A percentile compares a stretch with the other conserved stretches of the same genome.
Evolutionary conservation across 805 yeast species (phyloP).

Genomic region (Ogataea siamensis): DNA sequence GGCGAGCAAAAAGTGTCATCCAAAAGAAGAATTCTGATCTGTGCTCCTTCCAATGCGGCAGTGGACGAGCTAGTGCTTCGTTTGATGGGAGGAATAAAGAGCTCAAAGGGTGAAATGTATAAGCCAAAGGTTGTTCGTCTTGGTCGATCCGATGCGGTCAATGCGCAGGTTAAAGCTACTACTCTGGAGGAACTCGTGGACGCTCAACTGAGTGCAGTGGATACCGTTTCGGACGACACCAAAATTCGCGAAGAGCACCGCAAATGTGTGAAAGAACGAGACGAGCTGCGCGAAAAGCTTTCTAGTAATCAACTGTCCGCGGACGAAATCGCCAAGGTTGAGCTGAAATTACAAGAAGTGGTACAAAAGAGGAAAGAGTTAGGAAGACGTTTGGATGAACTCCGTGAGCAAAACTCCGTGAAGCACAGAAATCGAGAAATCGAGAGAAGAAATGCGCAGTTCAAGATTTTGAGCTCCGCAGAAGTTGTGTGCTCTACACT

Average conservation of each 20-base stretch:
- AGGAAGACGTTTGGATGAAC: slow-evolving; percentile 72
- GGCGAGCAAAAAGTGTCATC: slow-evolving; percentile 8
- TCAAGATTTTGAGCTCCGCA: slow-evolving; percentile 66
- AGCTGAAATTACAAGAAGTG: slow-evolving; percentile 52
- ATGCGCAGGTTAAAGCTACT: slow-evolving; percentile 74
- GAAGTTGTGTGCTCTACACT: slow-evolving; percentile 88
- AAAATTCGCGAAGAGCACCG: slow-evolving; percentile 50
- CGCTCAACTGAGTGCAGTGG: slow-evolving; percentile 42
- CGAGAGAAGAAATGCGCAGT: slow-evolving; percentile 72
- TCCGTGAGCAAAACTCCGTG: slow-evolving; percentile 69
- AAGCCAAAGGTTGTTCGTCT: slow-evolving; percentile 75
- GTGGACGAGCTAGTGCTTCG: slow-evolving; percentile 92
- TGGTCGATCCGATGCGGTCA: slow-evolving; percentile 87
- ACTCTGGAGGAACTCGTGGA: slow-evolving; percentile 88
- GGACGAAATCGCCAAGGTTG: slow-evolving; percentile 48
- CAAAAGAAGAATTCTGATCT: slow-evolving; percentile 67
- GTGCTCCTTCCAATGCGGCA: slow-evolving; percentile 99
- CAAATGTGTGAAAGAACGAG: slow-evolving; percentile 56
- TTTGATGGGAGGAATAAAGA: slow-evolving; percentile 65
- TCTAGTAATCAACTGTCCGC: slow-evolving; percentile 29
- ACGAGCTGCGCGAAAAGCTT: slow-evolving; percentile 45
- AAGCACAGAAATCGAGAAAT: slow-evolving; percentile 74
- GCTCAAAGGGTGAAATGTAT: slow-evolving; percentile 50
- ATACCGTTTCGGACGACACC: slow-evolving; percentile 40
- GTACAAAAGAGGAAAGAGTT: slow-evolving; percentile 62